Conservation (phyloP, 1,284 basidiomycete species). For the Fomitopsis betulina region DNA sequence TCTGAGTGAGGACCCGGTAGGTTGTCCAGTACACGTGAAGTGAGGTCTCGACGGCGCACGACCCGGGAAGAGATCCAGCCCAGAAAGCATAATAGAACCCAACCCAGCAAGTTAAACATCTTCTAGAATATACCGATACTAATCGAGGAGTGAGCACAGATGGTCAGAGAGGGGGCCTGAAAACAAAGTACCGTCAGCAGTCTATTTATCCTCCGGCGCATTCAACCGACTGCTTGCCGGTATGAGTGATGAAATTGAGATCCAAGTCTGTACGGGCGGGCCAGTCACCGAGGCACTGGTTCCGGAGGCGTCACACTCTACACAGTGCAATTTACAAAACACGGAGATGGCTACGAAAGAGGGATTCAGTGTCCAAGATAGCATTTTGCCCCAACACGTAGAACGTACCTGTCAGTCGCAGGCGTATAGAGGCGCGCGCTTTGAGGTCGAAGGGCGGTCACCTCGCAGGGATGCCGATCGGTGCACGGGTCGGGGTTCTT, state of each 20-base stretch:
- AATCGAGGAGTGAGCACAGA: background rate
- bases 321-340: background rate
- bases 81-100: slow-evolving; percentile 12
- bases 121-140: too few species aligned
- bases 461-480: background rate
- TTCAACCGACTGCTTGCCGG: background rate
- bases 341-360: background rate
- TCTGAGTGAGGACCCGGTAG: slow-evolving; percentile 16
- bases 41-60: slow-evolving; percentile 11
- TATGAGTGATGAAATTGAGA: background rate
- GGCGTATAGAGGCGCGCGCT: background rate
- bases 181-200: background rate
- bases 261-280: background rate
- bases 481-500: background rate
- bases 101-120: background rate
- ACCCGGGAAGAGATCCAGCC: slow-evolving; percentile 13
- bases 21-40: slow-evolving; percentile 14
- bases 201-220: background rate
- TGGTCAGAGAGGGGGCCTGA: background rate
- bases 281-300: background rate
- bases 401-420: background rate
- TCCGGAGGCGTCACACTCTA: background rate
- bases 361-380: background rate
- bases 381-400: background rate
- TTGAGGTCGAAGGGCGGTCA: background rate